phyloP scores from a whole-genome alignment of 2,329 filamentous ascomycete species.

The Pestalotiopsis sp. region DNA sequence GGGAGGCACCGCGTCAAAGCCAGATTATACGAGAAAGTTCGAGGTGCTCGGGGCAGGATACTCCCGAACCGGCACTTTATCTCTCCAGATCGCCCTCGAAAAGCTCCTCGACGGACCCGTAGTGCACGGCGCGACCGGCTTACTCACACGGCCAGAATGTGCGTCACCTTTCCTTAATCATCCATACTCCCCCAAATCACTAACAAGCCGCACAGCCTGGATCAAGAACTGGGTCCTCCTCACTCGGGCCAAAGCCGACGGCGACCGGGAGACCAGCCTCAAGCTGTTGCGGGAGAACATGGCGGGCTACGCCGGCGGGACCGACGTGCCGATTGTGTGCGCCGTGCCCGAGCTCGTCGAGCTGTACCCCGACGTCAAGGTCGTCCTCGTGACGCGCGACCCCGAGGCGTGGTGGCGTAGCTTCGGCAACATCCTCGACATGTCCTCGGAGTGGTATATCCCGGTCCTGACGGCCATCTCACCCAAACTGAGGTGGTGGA shows the following conservation, averaged over 20 bases:
- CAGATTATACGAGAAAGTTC: not conserved
- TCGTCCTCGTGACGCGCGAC: conserved; percentile 44
- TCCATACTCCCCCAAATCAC: not conserved
- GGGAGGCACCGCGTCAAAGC: conserved; percentile 13
- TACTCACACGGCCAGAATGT: conserved; percentile 9
- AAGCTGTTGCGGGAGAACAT: conserved; percentile 38
- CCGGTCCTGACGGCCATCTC: conserved; percentile 4
- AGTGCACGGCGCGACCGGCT: conserved; percentile 16
- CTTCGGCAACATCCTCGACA: conserved; percentile 15
- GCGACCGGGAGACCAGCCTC: conserved; percentile 30
- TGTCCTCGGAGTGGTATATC: not conserved
- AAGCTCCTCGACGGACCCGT: conserved; percentile 16
- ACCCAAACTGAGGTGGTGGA: not conserved
- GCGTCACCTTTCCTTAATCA: not conserved
- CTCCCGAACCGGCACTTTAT: conserved; percentile 19
- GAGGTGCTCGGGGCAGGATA: conserved; percentile 18
- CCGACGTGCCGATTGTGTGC: conserved; percentile 45
- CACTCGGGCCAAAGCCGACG: conserved; percentile 18
- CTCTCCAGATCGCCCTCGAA: conserved; percentile 16
- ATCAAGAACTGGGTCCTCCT: conserved; percentile 32
- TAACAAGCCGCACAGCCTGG: conserved; percentile 17
- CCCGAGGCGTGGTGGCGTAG: conserved; percentile 39
- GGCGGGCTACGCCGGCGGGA: conserved; percentile 48
- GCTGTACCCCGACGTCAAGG: conserved; percentile 51
- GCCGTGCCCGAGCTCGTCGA: conserved; percentile 50